Evolutionary conservation across 495 filamentous ascomycete genomes (phyloP), one percentile per base, ranked within the genome.

Genomic region (Hypoxylon lenormandii): DNA sequence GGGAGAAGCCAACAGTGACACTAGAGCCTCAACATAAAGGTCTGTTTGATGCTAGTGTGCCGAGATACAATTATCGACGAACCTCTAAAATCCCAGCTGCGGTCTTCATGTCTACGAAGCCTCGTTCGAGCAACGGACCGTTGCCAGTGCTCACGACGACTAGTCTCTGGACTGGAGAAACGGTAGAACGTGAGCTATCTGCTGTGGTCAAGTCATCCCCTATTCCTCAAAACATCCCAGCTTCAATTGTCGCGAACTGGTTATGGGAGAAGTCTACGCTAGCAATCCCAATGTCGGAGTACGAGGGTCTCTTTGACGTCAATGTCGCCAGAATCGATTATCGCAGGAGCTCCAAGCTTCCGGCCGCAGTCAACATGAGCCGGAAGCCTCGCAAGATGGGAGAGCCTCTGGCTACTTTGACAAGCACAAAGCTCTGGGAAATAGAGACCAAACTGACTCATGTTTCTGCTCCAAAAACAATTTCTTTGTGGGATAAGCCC

Each of bases 351-450:
- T 61, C 61, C 0, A 65, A 66, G 19, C 65, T 68, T 21, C 74
- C 74, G 1, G 72, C 69, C 16, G 74, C 72, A 16, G 36, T 70
- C 26, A 47, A 42, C 42, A 70, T 74, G 59, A 46, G 37, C 3
- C 61, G 66, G 22, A 71, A 49, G 49, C 43, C 70, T 58, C 71
- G 75, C 8, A 45, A 66, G 18, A 59, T 57, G 12, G 56, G 43
- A 38, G 73, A 76, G 40, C 52, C 73, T 10, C 45, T 78, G 16
- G 60, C 66, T 8, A 46, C 13, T 5, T 59, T 79, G 38, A 69
- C 56, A 13, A 81, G 78, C 21, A 63, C 60, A 4, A 54, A 46
- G 8, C 79, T 82, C 16, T 83, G 81, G 81, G 53, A 64, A 4
- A 51, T 28, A 11, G 43, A 40, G 13, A 10, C 36, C 10, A 30